Evolutionary conservation across 257 asterid genomes (phyloP).

Genomic region (Hygrophila difformis): DNA sequence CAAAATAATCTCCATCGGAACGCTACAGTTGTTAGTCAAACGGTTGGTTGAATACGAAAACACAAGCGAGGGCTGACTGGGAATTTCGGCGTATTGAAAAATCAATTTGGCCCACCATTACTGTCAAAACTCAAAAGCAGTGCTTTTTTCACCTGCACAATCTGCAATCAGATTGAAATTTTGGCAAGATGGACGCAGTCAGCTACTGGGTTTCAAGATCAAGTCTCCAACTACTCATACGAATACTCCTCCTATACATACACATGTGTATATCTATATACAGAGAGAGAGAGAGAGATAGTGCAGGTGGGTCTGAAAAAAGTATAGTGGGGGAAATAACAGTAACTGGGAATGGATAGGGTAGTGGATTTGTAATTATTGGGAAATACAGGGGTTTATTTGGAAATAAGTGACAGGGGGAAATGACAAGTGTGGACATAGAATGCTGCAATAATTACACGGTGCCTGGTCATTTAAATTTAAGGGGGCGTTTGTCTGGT

Average conservation of each 20-base stretch:
- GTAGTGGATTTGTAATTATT: slow-evolving; percentile 24
- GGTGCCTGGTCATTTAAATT: too few relatives aligned
- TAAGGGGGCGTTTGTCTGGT: too few relatives aligned
- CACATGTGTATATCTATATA: too few relatives aligned
- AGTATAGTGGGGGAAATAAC: slow-evolving; percentile 24
- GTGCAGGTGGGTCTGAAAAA: slow-evolving; percentile 13
- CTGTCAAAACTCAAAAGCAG: slow-evolving; percentile 23
- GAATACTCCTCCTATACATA: too few relatives aligned
- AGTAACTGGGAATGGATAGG: slow-evolving; percentile 63
- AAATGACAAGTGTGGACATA: too few relatives aligned
- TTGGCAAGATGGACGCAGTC: slow-evolving; percentile 15
- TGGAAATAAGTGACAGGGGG: background rate
- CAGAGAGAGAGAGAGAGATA: slow-evolving; percentile 2
- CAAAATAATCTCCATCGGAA: slow-evolving; percentile 33
- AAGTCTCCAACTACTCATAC: too few relatives aligned
- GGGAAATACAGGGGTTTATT: slow-evolving; percentile 13
- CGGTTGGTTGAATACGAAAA: slow-evolving; percentile 33
- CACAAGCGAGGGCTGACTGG: slow-evolving; percentile 16
- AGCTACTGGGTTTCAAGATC: too few relatives aligned
- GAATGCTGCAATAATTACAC: too few relatives aligned
- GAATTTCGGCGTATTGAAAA: slow-evolving; percentile 15
- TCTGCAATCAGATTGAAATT: slow-evolving; percentile 17
- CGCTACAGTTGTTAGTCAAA: slow-evolving; percentile 25
- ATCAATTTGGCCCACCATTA: slow-evolving; percentile 32
- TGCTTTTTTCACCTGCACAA: slow-evolving; percentile 15